Evolutionary conservation across 1,284 basidiomycete species (phyloP), one percentile per base, ranked within the genome.

Genomic region (Exsudoporus floridanus): DNA sequence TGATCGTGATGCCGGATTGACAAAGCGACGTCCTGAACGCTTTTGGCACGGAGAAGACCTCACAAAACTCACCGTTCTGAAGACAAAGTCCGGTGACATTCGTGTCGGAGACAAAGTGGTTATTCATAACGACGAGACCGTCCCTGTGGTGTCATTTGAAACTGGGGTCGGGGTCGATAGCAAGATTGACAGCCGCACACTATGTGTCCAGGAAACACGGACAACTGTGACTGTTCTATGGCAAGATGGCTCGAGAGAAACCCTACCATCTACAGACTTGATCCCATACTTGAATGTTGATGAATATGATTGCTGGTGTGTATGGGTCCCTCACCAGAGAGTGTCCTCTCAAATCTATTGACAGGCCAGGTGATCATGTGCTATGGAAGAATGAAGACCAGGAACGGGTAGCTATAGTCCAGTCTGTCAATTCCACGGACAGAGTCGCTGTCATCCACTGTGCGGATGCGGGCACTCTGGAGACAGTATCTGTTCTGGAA

Each of bases 281-380:
- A 84, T 95, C 34, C 93, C 92, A 1, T 90, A 95, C 65, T 65
- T 89, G 43, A 91, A 90, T 57, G 83, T 88, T 7, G 90, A 92
- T 66, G 90, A 92, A 67, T 88, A 90, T 65, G 90, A 92, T 66
- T 90, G 85, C 67, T 92, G 90, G 90, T 90, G 58, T 62, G 83
- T 71, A 36, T 54, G 10, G 19, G 33, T 50, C 47, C 21, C 8
- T 37, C 14, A n/a, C 36, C 12, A 50, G 53, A 40, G 10, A 7
- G 23, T 30, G 19, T 34, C 30, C 42, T 42, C 43, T 59, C 44
- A 55, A 28, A 34, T 42, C 49, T 49, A 48, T 59, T 44, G 53
- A 51, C 46, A 92, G 92, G 92, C 94, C 94, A 4, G 94, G 94
- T 27, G 93, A 97, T 62, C 86, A 92, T 70, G 86, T 95, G 10